These are phyloP conservation scores for Carex pumila DNA, from an alignment of 176 grass and related monocot species.

Conservation along the genomic window DNA sequence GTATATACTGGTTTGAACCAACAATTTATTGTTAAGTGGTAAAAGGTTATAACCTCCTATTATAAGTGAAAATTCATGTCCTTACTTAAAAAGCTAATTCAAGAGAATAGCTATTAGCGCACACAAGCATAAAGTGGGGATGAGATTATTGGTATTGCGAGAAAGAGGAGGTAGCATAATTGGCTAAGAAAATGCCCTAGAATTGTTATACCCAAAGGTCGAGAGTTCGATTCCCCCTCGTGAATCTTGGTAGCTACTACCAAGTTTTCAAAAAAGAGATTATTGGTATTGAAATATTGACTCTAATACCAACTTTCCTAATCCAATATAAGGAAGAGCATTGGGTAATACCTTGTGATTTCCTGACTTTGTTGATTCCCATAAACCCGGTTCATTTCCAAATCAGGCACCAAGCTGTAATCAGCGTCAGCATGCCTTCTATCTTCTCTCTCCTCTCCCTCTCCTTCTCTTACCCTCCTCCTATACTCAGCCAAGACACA, in stretches of 20 bases:
- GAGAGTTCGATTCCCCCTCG: too few species aligned
- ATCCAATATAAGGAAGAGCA: not conserved
- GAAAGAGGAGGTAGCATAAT: too few species aligned
- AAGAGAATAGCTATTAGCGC: not conserved
- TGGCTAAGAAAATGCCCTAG: too few species aligned
- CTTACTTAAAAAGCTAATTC: not conserved
- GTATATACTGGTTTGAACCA: not conserved
- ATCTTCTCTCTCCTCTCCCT: not conserved
- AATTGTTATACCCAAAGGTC: too few species aligned
- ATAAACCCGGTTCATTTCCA: conserved; percentile 8
- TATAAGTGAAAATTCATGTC: not conserved
- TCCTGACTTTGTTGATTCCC: not conserved
- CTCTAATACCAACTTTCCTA: not conserved
- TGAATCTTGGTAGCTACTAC: too few species aligned
- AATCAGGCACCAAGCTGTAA: not conserved
- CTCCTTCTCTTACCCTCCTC: not conserved
- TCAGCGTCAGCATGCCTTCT: not conserved
- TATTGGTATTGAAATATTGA: not conserved
- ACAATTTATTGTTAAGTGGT: not conserved
- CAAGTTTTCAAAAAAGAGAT: too few species aligned
- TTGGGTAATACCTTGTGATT: conserved; percentile 15
- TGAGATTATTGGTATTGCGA: not conserved
- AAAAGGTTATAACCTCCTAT: not conserved
- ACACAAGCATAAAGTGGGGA: not conserved
- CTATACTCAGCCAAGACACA: conserved; percentile 27